phyloP scores from a whole-genome alignment of 2,329 filamentous ascomycete species.

The Claviceps sp. region DNA sequence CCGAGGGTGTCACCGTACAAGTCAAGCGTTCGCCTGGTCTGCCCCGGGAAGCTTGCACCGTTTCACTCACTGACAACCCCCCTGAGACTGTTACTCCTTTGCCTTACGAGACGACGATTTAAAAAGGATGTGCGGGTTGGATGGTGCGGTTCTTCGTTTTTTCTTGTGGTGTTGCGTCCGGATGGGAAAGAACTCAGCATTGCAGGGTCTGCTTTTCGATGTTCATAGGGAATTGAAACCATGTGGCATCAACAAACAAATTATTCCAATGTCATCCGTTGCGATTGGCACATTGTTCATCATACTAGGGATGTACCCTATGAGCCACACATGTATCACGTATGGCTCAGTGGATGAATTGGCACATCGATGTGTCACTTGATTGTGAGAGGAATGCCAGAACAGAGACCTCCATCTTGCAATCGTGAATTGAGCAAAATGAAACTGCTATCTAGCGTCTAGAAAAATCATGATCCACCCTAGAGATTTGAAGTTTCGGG shows the following conservation, averaged over 20 bases:
- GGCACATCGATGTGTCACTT: neutral
- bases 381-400: neutral
- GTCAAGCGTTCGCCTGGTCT: constrained; percentile 79
- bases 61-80: constrained; percentile 68
- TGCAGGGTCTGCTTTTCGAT: constrained; percentile 29
- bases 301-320: neutral
- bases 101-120: constrained; percentile 97
- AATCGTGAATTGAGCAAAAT: neutral
- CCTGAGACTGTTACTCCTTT: constrained; percentile 87
- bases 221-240: constrained; percentile 26
- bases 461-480: neutral
- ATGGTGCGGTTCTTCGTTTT: constrained; percentile 20
- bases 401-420: neutral
- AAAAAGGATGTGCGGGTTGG: constrained; percentile 27
- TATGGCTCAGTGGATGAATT: neutral
- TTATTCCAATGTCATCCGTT: neutral
- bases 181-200: constrained; percentile 31
- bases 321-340: neutral
- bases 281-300: neutral
- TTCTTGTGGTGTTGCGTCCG: constrained; percentile 29
- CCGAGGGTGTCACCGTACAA: constrained; percentile 71
- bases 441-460: neutral
- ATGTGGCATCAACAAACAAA: constrained; percentile 19
- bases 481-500: neutral
- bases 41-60: constrained; percentile 68